phyloP scores from a whole-genome alignment of 2,329 filamentous ascomycete genomes.

The Talaromyces sp. region DNA sequence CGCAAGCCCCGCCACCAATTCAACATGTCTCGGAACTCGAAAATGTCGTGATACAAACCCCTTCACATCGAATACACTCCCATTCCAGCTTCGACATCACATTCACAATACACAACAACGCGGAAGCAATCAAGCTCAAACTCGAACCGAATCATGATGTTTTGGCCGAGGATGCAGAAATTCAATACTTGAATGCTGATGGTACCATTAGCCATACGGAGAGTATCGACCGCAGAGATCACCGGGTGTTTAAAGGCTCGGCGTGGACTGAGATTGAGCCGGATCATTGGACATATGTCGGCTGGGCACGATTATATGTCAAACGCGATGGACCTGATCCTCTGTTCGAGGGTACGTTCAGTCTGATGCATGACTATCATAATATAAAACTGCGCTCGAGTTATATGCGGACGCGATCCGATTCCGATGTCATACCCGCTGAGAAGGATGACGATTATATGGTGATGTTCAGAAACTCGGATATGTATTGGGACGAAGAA shows the following conservation, averaged over 20 bases:
- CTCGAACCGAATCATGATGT: slow-evolving; percentile 92
- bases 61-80: slow-evolving; percentile 73
- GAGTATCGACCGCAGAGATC: slow-evolving; percentile 65
- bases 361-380: slow-evolving; percentile 75
- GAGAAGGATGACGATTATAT: slow-evolving; percentile 67
- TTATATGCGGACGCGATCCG: slow-evolving; percentile 69
- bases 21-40: slow-evolving; percentile 69
- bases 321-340: slow-evolving; percentile 71
- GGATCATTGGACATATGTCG: slow-evolving; percentile 71
- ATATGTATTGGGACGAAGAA: slow-evolving; percentile 52
- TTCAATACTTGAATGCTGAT: slow-evolving; percentile 69
- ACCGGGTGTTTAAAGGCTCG: slow-evolving; percentile 80
- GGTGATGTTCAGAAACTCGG: slow-evolving; percentile 89
- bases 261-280: slow-evolving; percentile 65
- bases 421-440: slow-evolving; percentile 64
- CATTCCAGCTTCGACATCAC: slow-evolving; percentile 79
- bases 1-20: slow-evolving; percentile 71
- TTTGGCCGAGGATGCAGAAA: slow-evolving; percentile 68
- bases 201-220: slow-evolving; percentile 67
- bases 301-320: slow-evolving; percentile 81
- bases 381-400: slow-evolving; percentile 74
- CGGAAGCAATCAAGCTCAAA: slow-evolving; percentile 70
- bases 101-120: slow-evolving; percentile 67
- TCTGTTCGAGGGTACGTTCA: slow-evolving; percentile 87
- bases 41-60: slow-evolving; percentile 71